Evolutionary conservation across 257 asterid species (phyloP), one percentile per base, ranked within the genome.

Genomic region (Solanum sejunctum): DNA sequence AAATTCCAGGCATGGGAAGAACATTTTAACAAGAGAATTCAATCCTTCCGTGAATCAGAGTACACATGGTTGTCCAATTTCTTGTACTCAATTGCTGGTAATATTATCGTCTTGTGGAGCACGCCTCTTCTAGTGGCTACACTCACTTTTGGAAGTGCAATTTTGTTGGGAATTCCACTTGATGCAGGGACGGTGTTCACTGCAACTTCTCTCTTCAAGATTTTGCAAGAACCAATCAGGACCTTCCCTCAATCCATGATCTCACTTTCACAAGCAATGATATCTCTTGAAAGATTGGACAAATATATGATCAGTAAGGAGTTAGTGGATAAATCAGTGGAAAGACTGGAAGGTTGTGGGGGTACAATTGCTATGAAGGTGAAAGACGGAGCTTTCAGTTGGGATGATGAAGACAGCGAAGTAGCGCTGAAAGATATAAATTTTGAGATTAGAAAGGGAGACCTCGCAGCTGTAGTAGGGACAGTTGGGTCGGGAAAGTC

Each of bases 1-100:
- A 96, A 96, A 83, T 96, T 95, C 88, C 99, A 96, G 86, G 99
- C 99, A 1, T 96, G 99, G 99, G 99, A 96, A 80, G 98, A 96
- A 36, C 96, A 93, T 79, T 96, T 96, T 60, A 92, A 92, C 94
- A 67, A 89, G 91, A 91, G 97, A 85, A 94, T 96, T 54, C 92
- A 91, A 54, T 90, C 98, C 5, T 90, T 92, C 56, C 92, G 99
- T 0, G 95, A 86, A 63, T 86, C 88, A 0, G 99, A 96, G 36
- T 96, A 88, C 56, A 81, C 73, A 1, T 96, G 99, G 99, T 90
- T 96, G 60, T 89, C 92, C 17, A 93, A 88, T 81, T 96, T 95
- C 75, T 90, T 91, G 93, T 91, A 90, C 71, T 93, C 98, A 2
- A 72, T 96, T 1, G 66, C 95, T 1, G 92, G 92, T 3, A 96